A percentile compares a stretch with the other conserved stretches of the same genome.
Evolutionary conservation across 2,329 filamentous ascomycete genomes (phyloP).

Genomic region (Leptographium procerum): DNA sequence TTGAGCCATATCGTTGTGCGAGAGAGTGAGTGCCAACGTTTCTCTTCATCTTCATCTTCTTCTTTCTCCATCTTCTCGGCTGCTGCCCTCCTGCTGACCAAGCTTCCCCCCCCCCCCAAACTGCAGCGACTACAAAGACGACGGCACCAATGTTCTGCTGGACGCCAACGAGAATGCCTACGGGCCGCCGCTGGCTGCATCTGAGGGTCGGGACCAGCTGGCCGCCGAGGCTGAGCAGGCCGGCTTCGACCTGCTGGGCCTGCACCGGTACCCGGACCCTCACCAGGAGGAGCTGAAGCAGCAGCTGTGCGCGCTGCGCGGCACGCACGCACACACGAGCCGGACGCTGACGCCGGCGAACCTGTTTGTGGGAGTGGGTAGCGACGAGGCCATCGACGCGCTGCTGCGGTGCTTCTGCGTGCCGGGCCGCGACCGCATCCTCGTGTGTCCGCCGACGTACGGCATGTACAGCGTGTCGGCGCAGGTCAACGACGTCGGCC

Average conservation of each 20-base stretch:
- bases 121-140: slow-evolving; percentile 98
- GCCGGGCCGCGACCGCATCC: slow-evolving; percentile 77
- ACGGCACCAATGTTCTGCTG: slow-evolving; percentile 88
- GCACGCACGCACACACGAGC: slow-evolving; percentile 68
- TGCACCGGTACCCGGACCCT: slow-evolving; percentile 94
- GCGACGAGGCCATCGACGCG: slow-evolving; percentile 93
- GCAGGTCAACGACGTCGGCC: slow-evolving; percentile 79
- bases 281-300: slow-evolving; percentile 84
- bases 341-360: slow-evolving; percentile 66
- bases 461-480: slow-evolving; percentile 97
- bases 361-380: slow-evolving; percentile 90
- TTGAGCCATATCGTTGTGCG: slow-evolving; percentile 72
- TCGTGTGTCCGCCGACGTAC: slow-evolving; percentile 93
- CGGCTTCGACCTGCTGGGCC: slow-evolving; percentile 60
- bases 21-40: slow-evolving; percentile 50
- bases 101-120: too few species aligned
- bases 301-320: slow-evolving; percentile 75
- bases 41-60: slow-evolving; percentile 21
- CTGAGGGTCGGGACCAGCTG: slow-evolving; percentile 60
- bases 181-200: slow-evolving; percentile 61
- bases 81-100: not conserved
- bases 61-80: too few species aligned
- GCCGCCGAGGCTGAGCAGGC: slow-evolving; percentile 60
- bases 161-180: slow-evolving; percentile 98
- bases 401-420: slow-evolving; percentile 87